Percentiles rank a stretch among this genome's conserved stretches.
Evolutionary conservation across 441 rosid genomes (phyloP).

Genomic region (Aleurites moluccanus): DNA sequence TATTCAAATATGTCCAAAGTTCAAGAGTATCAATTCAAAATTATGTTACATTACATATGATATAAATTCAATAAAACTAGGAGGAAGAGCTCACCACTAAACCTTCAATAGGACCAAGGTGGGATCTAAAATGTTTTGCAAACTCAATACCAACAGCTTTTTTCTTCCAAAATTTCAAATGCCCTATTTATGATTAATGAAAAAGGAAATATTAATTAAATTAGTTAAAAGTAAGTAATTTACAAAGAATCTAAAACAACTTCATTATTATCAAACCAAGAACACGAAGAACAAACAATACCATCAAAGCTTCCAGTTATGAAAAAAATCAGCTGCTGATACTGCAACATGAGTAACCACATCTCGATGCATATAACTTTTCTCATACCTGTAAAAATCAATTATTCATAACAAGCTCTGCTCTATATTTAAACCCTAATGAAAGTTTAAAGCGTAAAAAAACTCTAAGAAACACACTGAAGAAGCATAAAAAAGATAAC

Average conservation of each 20-base stretch:
- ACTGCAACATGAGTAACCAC: slow-evolving; percentile 90
- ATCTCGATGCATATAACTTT: slow-evolving; percentile 98
- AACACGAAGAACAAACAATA: slow-evolving; percentile 23
- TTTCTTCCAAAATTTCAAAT: slow-evolving; percentile 97
- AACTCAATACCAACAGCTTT: slow-evolving; percentile 87
- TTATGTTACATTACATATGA: neutral
- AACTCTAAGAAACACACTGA: slow-evolving; percentile 5
- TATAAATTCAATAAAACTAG: neutral
- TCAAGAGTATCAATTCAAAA: neutral
- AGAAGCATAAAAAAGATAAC: neutral
- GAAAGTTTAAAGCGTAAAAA: neutral
- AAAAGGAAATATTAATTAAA: neutral
- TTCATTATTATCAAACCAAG: neutral
- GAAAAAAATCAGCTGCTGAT: slow-evolving; percentile 88
- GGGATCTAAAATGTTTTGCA: slow-evolving; percentile 94
- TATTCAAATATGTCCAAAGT: neutral
- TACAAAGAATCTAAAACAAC: neutral
- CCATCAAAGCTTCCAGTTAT: slow-evolving; percentile 94
- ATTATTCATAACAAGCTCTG: slow-evolving; percentile 10
- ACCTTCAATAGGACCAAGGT: slow-evolving; percentile 92
- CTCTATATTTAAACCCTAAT: neutral
- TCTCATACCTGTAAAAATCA: slow-evolving; percentile 68
- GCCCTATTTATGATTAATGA: slow-evolving; percentile 45
- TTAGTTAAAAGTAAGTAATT: neutral
- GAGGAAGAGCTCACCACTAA: slow-evolving; percentile 61